phyloP scores from a whole-genome alignment of 2,329 filamentous ascomycete genomes.

The Zalaria sp. region DNA sequence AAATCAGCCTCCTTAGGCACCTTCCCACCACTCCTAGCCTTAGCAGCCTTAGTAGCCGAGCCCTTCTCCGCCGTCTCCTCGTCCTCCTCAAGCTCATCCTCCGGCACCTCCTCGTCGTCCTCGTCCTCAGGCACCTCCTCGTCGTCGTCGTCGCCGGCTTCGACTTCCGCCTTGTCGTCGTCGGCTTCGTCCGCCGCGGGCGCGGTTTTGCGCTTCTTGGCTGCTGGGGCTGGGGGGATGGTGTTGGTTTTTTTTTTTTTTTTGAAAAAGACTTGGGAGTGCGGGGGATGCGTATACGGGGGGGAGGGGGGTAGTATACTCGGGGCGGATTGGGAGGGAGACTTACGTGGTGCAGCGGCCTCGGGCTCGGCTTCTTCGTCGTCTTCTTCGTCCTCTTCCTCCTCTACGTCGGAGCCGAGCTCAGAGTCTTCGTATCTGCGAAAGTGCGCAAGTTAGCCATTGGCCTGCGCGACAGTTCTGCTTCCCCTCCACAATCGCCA shows the following conservation, averaged over 20 bases:
- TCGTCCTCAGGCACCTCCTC: constrained; percentile 6
- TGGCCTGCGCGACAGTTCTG: not conserved
- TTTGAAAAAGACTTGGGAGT: not conserved
- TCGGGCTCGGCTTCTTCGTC: constrained; percentile 3
- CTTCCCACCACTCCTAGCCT: constrained; percentile 4
- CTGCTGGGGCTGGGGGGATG: not conserved
- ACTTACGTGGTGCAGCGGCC: constrained; percentile 4
- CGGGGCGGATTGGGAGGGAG: too few relatives aligned
- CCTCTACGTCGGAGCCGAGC: constrained; percentile 4
- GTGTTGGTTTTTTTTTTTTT: not conserved
- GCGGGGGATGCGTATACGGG: not conserved
- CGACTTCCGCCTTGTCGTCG: constrained; percentile 9
- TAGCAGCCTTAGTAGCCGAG: too few relatives aligned
- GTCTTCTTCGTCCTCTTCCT: constrained; percentile 1
- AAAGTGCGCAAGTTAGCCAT: not conserved
- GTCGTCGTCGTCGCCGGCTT: constrained; percentile 5
- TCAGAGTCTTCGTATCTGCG: constrained; percentile 8
- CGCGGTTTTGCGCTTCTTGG: constrained; percentile 2
- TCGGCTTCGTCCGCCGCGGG: constrained; percentile 3
- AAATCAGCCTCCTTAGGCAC: constrained; percentile 18
- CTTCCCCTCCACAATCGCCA: not conserved
- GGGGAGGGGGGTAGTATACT: too few relatives aligned
- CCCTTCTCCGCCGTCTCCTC: too few relatives aligned
- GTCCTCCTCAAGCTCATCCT: constrained; percentile 1
- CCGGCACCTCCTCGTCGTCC: constrained; percentile 9